Percentiles rank a stretch among this genome's conserved stretches.
Evolutionary conservation across 139 green algal species (phyloP).

Genomic region (Ettlia oleoabundans): DNA sequence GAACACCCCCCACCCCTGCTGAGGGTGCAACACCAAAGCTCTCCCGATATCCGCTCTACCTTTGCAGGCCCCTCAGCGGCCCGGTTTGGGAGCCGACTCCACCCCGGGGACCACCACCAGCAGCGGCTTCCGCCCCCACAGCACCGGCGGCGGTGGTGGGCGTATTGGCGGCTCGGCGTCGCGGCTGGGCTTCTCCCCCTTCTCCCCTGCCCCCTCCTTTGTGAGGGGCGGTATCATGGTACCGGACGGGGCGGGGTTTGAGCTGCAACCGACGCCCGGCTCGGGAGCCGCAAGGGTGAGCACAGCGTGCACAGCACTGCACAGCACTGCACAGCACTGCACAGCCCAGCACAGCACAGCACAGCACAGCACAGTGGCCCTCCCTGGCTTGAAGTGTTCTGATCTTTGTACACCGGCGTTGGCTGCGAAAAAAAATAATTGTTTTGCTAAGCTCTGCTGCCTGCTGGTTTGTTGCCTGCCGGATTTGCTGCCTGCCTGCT

Average conservation of each 20-base stretch:
- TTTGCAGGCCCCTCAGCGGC: background rate
- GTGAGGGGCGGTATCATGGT: constrained; percentile 22
- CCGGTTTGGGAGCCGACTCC: constrained; percentile 1
- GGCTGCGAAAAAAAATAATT: no score
- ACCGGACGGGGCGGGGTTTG: background rate
- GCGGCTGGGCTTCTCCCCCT: background rate
- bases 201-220: background rate
- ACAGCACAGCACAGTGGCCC: no score
- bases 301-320: no score
- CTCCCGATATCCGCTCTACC: background rate
- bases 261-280: constrained; percentile 5
- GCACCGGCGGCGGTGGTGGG: background rate
- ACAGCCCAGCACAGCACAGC: no score
- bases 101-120: no score
- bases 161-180: background rate
- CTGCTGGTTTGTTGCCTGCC: no score
- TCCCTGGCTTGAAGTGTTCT: no score
- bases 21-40: background rate
- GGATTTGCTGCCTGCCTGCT: no score
- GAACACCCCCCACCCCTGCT: no score
- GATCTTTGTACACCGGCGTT: no score
- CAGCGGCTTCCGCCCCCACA: background rate
- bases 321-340: no score
- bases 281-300: constrained; percentile 11
- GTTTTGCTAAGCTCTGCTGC: no score